These are phyloP conservation scores for Aspergillus sp. DNA, from an alignment of 2,329 filamentous ascomycete species.

Conservation along the genomic window DNA sequence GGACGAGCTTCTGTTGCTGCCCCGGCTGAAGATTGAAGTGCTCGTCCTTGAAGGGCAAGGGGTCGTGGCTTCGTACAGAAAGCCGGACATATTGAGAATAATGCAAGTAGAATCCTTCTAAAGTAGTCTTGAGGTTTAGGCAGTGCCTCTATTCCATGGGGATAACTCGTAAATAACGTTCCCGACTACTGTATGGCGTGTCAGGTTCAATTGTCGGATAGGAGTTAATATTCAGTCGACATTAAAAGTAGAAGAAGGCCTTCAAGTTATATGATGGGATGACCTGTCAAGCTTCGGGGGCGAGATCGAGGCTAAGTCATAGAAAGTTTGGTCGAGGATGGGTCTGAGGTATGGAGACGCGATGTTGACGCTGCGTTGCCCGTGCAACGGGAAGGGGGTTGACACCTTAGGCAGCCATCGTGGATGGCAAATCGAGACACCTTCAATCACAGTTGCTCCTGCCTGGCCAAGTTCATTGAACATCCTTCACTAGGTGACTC, in stretches of 20 bases:
- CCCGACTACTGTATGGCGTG: background rate
- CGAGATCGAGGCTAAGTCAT: conserved; percentile 1
- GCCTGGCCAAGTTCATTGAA: no score
- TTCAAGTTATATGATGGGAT: background rate
- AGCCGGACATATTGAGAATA: conserved; percentile 21
- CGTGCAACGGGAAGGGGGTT: conserved; percentile 14
- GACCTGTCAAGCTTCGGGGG: background rate
- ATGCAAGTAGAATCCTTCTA: background rate
- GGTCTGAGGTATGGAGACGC: conserved; percentile 19
- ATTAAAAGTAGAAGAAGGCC: background rate
- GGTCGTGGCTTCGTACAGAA: conserved; percentile 32
- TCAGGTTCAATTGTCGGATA: background rate
- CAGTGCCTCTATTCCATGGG: background rate
- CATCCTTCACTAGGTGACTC: no score
- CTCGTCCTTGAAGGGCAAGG: conserved; percentile 36
- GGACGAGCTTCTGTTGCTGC: conserved; percentile 22
- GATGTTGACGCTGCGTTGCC: conserved; percentile 26
- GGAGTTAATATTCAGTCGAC: background rate
- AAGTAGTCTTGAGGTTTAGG: background rate
- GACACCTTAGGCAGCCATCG: conserved; percentile 15
- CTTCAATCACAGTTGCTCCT: no score
- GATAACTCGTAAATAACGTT: background rate
- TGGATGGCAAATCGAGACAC: background rate
- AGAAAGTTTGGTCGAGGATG: background rate
- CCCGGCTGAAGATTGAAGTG: conserved; percentile 21